These are phyloP conservation scores for Pistacia integerrima DNA, from an alignment of 345 rosid genomes.

Conservation along the genomic window DNA sequence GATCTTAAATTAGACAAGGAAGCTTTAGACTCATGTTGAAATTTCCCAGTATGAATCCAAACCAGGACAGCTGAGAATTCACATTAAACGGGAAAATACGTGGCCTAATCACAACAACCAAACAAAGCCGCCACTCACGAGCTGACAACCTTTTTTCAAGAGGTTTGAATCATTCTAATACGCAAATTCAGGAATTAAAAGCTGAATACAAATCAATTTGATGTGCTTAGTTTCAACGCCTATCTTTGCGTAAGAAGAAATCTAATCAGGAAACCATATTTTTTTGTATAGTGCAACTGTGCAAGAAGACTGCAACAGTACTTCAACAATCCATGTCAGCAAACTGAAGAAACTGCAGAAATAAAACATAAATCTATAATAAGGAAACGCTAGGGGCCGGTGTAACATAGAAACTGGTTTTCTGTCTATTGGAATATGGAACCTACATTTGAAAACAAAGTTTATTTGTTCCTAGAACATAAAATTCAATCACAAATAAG, in stretches of 20 bases:
- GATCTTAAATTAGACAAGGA: background rate
- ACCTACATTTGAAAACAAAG: background rate
- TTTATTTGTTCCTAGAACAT: conserved; percentile 17
- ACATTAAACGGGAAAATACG: background rate
- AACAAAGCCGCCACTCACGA: background rate
- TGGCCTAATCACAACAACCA: background rate
- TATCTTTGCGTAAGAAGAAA: too few relatives aligned
- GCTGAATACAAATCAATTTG: too few relatives aligned
- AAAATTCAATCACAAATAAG: conserved; percentile 17
- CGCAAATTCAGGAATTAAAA: too few relatives aligned
- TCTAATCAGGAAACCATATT: too few relatives aligned
- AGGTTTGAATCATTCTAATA: background rate
- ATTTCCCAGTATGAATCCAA: background rate
- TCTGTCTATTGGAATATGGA: too few relatives aligned
- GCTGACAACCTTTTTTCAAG: background rate
- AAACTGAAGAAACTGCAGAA: background rate
- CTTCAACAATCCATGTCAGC: background rate
- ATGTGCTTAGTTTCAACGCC: too few relatives aligned
- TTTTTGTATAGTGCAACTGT: too few relatives aligned
- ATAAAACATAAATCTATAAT: too few relatives aligned
- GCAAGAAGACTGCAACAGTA: too few relatives aligned
- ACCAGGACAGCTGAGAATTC: background rate
- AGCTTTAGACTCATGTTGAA: background rate
- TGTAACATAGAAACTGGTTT: background rate
- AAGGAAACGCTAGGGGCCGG: background rate